A percentile compares a stretch with the other conserved stretches of the same genome.
phyloP scores from a whole-genome alignment of 169 alveolate species.

The Plasmodium relictum region DNA sequence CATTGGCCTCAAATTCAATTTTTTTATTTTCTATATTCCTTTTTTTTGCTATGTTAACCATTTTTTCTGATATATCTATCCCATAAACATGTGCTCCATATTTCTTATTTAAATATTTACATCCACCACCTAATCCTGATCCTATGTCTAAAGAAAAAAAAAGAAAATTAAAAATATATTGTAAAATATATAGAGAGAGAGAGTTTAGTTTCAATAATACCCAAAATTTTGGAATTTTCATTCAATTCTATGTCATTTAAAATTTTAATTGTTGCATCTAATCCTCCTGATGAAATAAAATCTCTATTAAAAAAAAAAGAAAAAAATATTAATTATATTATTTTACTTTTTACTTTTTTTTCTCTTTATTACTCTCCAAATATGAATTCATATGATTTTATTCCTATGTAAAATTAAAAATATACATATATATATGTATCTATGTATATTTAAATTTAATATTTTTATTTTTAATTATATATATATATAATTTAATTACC shows the following conservation, averaged over 20 bases:
- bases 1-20: slow-evolving; percentile 35
- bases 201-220: not conserved
- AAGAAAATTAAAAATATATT: not conserved
- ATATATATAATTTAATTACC: slow-evolving; percentile 4
- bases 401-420: slow-evolving; percentile 12
- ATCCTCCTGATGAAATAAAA: slow-evolving; percentile 55
- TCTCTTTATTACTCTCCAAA: slow-evolving; percentile 53
- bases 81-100: slow-evolving; percentile 33
- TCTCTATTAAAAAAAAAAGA: slow-evolving; percentile 6
- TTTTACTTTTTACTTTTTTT: slow-evolving; percentile 4
- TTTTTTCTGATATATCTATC: slow-evolving; percentile 28
- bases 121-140: slow-evolving; percentile 63
- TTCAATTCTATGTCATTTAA: slow-evolving; percentile 40
- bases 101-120: slow-evolving; percentile 36
- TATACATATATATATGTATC: not conserved
- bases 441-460: not conserved
- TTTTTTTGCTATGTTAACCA: slow-evolving; percentile 22
- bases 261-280: slow-evolving; percentile 38
- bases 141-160: slow-evolving; percentile 38
- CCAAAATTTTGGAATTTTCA: slow-evolving; percentile 54
- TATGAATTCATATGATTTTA: slow-evolving; percentile 43
- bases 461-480: not conserved
- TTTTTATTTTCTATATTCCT: slow-evolving; percentile 27
- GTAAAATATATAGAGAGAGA: not conserved
- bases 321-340: not conserved